Percentiles rank a stretch among this genome's conserved stretches.
Evolutionary conservation across 495 filamentous ascomycete species (phyloP).

Genomic region (Trichoderma erinaceum): DNA sequence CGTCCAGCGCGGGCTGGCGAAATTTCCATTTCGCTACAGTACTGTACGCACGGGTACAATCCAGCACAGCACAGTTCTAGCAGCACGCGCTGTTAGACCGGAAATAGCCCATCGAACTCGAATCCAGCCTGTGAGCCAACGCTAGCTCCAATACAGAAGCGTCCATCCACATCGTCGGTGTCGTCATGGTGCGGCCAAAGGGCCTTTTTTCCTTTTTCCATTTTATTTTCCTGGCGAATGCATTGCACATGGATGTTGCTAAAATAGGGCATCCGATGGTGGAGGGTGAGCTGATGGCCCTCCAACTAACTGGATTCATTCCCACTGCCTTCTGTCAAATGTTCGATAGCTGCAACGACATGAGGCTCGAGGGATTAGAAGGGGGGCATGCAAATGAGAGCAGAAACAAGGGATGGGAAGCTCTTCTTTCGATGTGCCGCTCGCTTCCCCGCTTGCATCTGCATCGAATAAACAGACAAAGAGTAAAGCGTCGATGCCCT

Average conservation of each 20-base stretch:
- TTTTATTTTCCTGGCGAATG: not conserved
- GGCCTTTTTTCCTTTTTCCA: not conserved
- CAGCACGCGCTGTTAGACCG: too few species aligned
- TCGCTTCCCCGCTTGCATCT: slow-evolving; percentile 11
- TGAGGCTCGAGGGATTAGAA: not conserved
- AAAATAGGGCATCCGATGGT: not conserved
- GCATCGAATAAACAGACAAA: not conserved
- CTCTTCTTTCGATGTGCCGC: slow-evolving; percentile 6
- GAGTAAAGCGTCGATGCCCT: slow-evolving; percentile 1
- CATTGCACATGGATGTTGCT: not conserved
- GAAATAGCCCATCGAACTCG: too few species aligned
- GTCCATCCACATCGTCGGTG: not conserved
- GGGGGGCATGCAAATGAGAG: not conserved
- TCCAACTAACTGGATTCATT: not conserved
- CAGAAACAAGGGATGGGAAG: not conserved
- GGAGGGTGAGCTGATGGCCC: slow-evolving; percentile 12
- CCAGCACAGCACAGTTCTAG: too few species aligned
- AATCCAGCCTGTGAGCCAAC: not conserved
- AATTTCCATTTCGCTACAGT: not conserved
- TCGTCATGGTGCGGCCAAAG: slow-evolving; percentile 9
- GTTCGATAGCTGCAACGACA: not conserved
- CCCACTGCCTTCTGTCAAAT: not conserved
- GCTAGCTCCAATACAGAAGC: not conserved
- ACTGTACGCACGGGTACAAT: too few species aligned
- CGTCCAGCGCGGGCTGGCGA: not conserved